These are phyloP conservation scores for Acarospora socialis DNA, from an alignment of 2,329 filamentous ascomycete species.

Conservation along the genomic window DNA sequence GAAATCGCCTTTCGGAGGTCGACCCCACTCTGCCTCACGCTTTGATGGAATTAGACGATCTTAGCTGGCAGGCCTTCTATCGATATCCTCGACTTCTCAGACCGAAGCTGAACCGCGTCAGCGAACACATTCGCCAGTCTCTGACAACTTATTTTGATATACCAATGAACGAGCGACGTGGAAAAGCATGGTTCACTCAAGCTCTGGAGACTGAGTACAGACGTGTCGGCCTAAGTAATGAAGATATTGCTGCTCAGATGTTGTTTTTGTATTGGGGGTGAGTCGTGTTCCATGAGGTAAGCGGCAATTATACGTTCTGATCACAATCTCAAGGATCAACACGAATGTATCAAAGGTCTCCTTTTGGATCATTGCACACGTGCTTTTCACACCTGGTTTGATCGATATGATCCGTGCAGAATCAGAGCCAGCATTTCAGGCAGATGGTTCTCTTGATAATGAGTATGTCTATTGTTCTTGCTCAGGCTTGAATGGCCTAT, in stretches of 20 bases:
- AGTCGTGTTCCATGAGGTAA: background rate
- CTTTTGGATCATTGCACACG: slow-evolving; percentile 15
- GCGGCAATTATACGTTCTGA: background rate
- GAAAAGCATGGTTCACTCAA: slow-evolving; percentile 6
- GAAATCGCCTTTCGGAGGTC: slow-evolving; percentile 3
- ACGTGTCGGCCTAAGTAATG: slow-evolving; percentile 1
- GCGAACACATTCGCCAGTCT: background rate
- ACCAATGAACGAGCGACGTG: slow-evolving; percentile 5
- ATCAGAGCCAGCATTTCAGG: slow-evolving; percentile 1
- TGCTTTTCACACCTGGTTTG: slow-evolving; percentile 9
- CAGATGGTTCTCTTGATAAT: slow-evolving; percentile 1
- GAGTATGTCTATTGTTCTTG: too few relatives aligned
- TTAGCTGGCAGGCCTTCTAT: slow-evolving; percentile 9
- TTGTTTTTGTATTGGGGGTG: slow-evolving; percentile 9
- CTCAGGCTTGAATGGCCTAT: slow-evolving; percentile 1
- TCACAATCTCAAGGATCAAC: slow-evolving; percentile 9
- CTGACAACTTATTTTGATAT: slow-evolving; percentile 4
- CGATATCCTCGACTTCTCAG: slow-evolving; percentile 3
- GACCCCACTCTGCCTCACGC: slow-evolving; percentile 4
- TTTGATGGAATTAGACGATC: slow-evolving; percentile 8
- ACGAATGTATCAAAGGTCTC: slow-evolving; percentile 13
- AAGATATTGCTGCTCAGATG: slow-evolving; percentile 8
- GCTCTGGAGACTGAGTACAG: slow-evolving; percentile 7
- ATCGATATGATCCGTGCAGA: slow-evolving; percentile 4
- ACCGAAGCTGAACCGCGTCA: slow-evolving; percentile 2